Conservation (phyloP, 1,284 basidiomycete species). For the Rhodotorula sp. region DNA sequence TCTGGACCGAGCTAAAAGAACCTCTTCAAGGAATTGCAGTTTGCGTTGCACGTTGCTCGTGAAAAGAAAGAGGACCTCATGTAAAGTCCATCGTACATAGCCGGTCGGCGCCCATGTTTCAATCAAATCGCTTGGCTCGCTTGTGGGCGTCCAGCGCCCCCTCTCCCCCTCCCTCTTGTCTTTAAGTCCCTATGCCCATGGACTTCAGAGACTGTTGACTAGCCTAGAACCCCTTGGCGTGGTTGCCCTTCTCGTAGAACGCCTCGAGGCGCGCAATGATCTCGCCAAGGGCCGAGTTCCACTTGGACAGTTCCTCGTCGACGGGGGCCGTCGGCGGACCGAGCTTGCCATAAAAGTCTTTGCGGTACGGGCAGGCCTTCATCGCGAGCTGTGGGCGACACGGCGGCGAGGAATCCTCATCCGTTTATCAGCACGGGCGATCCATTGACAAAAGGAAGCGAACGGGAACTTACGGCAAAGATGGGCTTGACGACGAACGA, state of each 20-base stretch:
- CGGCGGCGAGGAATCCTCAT: too few species aligned
- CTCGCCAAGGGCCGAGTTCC: slow-evolving; percentile 58
- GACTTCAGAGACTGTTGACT: too few species aligned
- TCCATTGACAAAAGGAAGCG: background rate
- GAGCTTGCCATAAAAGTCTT: slow-evolving; percentile 87
- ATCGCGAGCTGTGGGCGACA: slow-evolving; percentile 91
- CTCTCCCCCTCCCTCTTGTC: too few species aligned
- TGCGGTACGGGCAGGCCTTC: slow-evolving; percentile 93
- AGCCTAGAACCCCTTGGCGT: slow-evolving; percentile 31
- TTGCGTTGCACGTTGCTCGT: too few species aligned
- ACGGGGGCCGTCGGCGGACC: slow-evolving; percentile 70
- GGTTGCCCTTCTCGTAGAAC: slow-evolving; percentile 38
- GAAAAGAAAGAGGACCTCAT: too few species aligned
- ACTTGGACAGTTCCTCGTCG: slow-evolving; percentile 67
- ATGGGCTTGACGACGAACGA: slow-evolving; percentile 81
- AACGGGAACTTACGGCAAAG: slow-evolving; percentile 67
- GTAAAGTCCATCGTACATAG: too few species aligned
- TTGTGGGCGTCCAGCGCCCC: too few species aligned
- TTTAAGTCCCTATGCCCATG: too few species aligned
- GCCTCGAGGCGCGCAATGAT: slow-evolving; percentile 41
- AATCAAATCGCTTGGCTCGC: too few species aligned
- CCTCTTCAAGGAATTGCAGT: too few species aligned
- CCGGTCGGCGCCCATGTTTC: too few species aligned
- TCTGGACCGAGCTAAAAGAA: too few species aligned
- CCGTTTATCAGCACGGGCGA: background rate